phyloP scores from a whole-genome alignment of 139 green algal species.

The Asterochloris sp. region DNA sequence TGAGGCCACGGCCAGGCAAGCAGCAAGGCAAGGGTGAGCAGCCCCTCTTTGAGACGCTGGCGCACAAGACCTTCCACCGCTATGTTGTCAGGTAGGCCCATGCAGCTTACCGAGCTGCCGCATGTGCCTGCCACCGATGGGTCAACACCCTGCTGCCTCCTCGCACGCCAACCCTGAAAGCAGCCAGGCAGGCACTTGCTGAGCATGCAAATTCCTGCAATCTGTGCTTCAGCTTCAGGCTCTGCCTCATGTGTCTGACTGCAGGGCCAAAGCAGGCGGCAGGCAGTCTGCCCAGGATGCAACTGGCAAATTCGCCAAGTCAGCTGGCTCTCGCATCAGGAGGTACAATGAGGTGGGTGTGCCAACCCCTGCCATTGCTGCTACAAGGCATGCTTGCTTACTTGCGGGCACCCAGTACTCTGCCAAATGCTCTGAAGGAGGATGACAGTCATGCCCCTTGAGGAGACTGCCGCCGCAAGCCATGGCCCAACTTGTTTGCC shows the following conservation, averaged over 20 bases:
- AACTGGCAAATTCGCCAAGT: slow-evolving; percentile 76
- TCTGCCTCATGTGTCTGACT: neutral
- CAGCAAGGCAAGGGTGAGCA: slow-evolving; percentile 23
- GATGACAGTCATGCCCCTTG: too few relatives aligned
- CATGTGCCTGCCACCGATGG: too few relatives aligned
- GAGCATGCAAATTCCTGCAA: neutral
- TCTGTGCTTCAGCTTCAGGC: slow-evolving; percentile 1
- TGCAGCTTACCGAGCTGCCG: too few relatives aligned
- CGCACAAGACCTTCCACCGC: slow-evolving; percentile 80
- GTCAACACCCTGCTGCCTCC: too few relatives aligned
- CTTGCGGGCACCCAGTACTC: too few relatives aligned
- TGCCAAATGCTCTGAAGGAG: too few relatives aligned
- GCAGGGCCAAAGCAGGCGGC: slow-evolving; percentile 81
- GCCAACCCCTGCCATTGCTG: neutral
- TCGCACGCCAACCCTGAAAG: too few relatives aligned
- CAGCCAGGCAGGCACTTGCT: too few relatives aligned
- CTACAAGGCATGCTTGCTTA: too few relatives aligned
- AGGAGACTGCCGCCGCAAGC: too few relatives aligned
- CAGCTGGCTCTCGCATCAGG: slow-evolving; percentile 76
- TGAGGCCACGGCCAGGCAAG: neutral
- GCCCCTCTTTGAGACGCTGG: slow-evolving; percentile 43
- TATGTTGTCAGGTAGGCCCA: slow-evolving; percentile 79
- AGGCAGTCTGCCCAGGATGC: slow-evolving; percentile 86
- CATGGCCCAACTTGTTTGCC: too few relatives aligned
- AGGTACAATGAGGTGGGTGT: slow-evolving; percentile 80